Conservation (phyloP, 768 basidiomycete species). For the Lactifluus subvellereus region DNA sequence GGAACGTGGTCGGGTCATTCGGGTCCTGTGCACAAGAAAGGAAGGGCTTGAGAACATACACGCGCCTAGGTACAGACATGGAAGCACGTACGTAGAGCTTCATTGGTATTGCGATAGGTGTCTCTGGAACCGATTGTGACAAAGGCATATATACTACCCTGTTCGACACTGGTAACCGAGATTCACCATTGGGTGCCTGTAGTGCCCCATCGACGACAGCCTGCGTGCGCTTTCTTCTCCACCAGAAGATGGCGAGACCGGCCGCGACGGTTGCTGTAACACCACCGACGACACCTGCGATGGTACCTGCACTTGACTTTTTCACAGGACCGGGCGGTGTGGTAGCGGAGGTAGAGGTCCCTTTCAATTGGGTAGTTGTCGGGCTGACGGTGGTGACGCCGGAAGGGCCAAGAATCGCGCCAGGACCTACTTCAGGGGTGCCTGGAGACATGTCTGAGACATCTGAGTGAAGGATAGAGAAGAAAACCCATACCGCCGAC, state of each 20-base stretch:
- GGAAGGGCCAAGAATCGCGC: background rate
- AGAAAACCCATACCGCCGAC: background rate
- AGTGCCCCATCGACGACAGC: background rate
- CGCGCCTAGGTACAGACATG: background rate
- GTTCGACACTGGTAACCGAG: background rate
- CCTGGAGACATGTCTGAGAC: background rate
- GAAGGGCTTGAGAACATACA: background rate
- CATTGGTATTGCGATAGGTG: background rate
- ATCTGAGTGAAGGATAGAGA: background rate
- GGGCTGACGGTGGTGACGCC: background rate
- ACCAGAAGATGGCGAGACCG: background rate
- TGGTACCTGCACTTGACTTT: background rate
- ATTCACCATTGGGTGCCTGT: background rate
- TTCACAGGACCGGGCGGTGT: background rate
- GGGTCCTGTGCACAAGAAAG: background rate
- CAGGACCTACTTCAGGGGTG: background rate
- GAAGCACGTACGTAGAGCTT: slow-evolving; percentile 9
- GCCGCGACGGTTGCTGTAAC: background rate
- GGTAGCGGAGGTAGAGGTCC: background rate
- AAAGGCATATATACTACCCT: background rate
- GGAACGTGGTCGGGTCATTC: slow-evolving; percentile 9
- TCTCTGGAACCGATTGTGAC: background rate
- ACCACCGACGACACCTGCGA: slow-evolving; percentile 2
- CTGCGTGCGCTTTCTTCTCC: background rate
- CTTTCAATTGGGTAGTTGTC: background rate